These are phyloP conservation scores for Oidiodendron maius DNA, from an alignment of 495 filamentous ascomycete genomes.

Conservation along the genomic window DNA sequence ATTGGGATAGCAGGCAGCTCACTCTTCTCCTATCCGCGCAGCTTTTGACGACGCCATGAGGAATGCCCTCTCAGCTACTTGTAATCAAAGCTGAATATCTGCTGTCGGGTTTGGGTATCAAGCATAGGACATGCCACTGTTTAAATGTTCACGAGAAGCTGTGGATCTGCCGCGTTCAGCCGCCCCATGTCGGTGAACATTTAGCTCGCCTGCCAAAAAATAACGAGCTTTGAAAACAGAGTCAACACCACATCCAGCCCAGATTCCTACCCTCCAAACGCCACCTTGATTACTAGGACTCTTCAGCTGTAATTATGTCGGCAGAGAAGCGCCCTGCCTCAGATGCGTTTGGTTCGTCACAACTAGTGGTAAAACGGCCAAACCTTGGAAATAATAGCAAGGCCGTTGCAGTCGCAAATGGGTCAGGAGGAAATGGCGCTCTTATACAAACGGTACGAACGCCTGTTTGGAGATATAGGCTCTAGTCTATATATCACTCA, in stretches of 20 bases:
- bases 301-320: slow-evolving; percentile 53
- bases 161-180: not conserved
- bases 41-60: slow-evolving; percentile 71
- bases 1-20: slow-evolving; percentile 33
- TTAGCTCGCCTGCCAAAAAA: not conserved
- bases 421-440: slow-evolving; percentile 60
- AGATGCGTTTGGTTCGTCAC: slow-evolving; percentile 69
- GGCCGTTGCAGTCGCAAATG: slow-evolving; percentile 58
- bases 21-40: slow-evolving; percentile 96
- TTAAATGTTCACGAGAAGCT: not conserved
- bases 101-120: not conserved
- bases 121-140: not conserved
- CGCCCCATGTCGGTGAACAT: not conserved
- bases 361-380: slow-evolving; percentile 85
- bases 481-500: slow-evolving; percentile 17
- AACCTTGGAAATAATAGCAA: slow-evolving; percentile 63
- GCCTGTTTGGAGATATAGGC: slow-evolving; percentile 1
- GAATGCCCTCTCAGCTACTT: slow-evolving; percentile 11
- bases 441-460: slow-evolving; percentile 76
- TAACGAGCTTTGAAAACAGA: not conserved
- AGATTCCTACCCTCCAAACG: not conserved
- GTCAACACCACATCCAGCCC: not conserved
- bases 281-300: not conserved
- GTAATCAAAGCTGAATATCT: not conserved
- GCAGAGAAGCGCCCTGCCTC: slow-evolving; percentile 84